phyloP scores from a whole-genome alignment of 2,329 filamentous ascomycete genomes.

The Whalleya microplaca region DNA sequence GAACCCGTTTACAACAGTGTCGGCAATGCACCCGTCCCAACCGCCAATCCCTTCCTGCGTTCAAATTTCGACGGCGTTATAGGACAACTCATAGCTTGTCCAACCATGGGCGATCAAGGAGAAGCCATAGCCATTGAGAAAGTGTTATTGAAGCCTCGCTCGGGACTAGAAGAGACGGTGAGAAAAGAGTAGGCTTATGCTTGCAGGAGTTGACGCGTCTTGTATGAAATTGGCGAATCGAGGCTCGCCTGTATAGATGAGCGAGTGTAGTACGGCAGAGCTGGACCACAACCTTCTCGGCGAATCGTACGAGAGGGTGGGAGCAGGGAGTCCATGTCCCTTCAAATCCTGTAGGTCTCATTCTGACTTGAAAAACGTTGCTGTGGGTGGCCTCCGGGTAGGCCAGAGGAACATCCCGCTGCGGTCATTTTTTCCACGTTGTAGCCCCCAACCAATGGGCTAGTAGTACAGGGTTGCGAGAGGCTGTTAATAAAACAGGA shows the following conservation, averaged over 20 bases:
- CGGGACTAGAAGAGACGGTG: slow-evolving; percentile 28
- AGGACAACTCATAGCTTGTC: slow-evolving; percentile 30
- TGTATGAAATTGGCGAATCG: slow-evolving; percentile 23
- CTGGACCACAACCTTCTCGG: slow-evolving; percentile 2
- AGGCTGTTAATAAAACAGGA: slow-evolving; percentile 39
- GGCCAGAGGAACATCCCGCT: slow-evolving; percentile 32
- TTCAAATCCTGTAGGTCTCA: slow-evolving; percentile 2
- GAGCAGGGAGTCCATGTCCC: slow-evolving; percentile 15
- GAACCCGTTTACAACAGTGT: slow-evolving; percentile 27
- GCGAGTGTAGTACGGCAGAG: slow-evolving; percentile 27
- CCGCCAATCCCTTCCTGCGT: slow-evolving; percentile 26
- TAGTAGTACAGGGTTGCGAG: slow-evolving; percentile 25
- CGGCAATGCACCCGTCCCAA: slow-evolving; percentile 30
- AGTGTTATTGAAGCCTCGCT: slow-evolving; percentile 20
- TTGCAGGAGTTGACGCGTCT: slow-evolving; percentile 14
- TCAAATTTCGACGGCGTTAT: slow-evolving; percentile 25
- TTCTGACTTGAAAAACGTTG: slow-evolving; percentile 23
- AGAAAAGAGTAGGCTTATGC: slow-evolving; percentile 19
- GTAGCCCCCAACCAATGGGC: slow-evolving; percentile 36
- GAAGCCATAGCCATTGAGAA: slow-evolving; percentile 15
- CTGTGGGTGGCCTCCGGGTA: slow-evolving; percentile 25
- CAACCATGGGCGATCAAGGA: slow-evolving; percentile 19
- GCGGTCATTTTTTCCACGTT: slow-evolving; percentile 24
- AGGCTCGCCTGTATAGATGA: slow-evolving; percentile 19
- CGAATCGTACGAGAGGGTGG: slow-evolving; percentile 20